Percentiles rank a stretch among this genome's conserved stretches.
Conservation (phyloP, 1,284 basidiomycete species). For the Tilletia setariae region DNA sequence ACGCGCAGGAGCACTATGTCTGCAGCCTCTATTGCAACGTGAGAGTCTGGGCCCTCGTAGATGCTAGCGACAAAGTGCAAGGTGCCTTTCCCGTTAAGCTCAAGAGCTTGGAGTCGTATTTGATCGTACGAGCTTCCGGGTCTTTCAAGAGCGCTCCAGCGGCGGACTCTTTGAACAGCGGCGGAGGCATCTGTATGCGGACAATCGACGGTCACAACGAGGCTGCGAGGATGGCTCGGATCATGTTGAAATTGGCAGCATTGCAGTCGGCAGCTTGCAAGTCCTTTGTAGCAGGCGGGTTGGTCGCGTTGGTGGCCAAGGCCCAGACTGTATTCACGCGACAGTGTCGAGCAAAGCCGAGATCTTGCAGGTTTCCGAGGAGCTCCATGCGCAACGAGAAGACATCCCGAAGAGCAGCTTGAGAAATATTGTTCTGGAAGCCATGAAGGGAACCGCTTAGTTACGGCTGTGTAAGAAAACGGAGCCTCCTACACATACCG, state of each 20-base stretch:
- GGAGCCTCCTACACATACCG: constrained; percentile 58
- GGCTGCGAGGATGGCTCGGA: constrained; percentile 43
- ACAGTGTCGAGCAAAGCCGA: constrained; percentile 65
- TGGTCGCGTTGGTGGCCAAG: not conserved
- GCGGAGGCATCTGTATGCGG: constrained; percentile 39
- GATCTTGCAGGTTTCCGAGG: constrained; percentile 67
- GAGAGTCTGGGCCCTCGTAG: too few relatives aligned
- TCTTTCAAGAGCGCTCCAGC: constrained; percentile 46
- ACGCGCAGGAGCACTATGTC: constrained; percentile 96
- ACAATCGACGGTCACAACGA: constrained; percentile 60
- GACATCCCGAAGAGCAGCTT: constrained; percentile 73
- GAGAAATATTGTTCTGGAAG: constrained; percentile 76
- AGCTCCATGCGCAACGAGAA: constrained; percentile 75
- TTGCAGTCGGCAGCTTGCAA: constrained; percentile 21
- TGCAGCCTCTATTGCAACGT: constrained; percentile 94
- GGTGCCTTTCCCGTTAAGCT: too few relatives aligned
- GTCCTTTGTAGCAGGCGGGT: not conserved
- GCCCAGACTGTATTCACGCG: not conserved
- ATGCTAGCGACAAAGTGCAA: too few relatives aligned
- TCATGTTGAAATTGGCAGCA: constrained; percentile 31
- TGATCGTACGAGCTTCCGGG: constrained; percentile 40
- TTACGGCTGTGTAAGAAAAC: not conserved
- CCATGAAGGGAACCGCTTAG: not conserved
- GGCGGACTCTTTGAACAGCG: constrained; percentile 43
- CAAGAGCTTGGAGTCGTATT: too few relatives aligned